phyloP scores from a whole-genome alignment of 768 basidiomycete species.

The Tricholoma terreum region DNA sequence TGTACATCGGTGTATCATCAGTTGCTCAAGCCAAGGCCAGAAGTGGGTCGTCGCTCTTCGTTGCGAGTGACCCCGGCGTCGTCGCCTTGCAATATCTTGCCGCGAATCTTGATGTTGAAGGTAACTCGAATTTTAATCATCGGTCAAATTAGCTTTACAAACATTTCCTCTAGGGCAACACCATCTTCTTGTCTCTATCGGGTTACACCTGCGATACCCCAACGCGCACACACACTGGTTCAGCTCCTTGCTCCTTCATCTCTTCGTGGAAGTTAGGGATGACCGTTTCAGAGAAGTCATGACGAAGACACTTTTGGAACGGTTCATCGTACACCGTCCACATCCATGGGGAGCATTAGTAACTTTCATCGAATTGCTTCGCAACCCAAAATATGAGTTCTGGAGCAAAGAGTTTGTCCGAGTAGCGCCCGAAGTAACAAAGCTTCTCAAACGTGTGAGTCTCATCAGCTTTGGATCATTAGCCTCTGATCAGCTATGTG shows the following conservation, averaged over 20 bases:
- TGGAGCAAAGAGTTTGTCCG: slow-evolving; percentile 87
- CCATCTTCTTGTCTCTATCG: slow-evolving; percentile 88
- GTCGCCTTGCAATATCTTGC: slow-evolving; percentile 81
- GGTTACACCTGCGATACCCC: slow-evolving; percentile 94
- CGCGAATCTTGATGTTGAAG: slow-evolving; percentile 85
- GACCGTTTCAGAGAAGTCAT: slow-evolving; percentile 79
- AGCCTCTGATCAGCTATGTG: slow-evolving; percentile 4
- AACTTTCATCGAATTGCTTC: slow-evolving; percentile 90
- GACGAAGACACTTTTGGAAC: slow-evolving; percentile 88
- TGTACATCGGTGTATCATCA: slow-evolving; percentile 94
- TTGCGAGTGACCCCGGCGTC: slow-evolving; percentile 79
- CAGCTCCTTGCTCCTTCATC: slow-evolving; percentile 82
- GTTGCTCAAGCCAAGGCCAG: slow-evolving; percentile 86
- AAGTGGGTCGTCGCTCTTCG: slow-evolving; percentile 79
- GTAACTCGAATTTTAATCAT: slow-evolving; percentile 34
- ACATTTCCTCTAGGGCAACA: slow-evolving; percentile 77
- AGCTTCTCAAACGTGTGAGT: slow-evolving; percentile 81
- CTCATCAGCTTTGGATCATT: slow-evolving; percentile 6
- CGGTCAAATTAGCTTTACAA: background rate
- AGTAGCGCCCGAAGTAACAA: slow-evolving; percentile 80
- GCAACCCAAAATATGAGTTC: slow-evolving; percentile 88
- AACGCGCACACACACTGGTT: slow-evolving; percentile 99
- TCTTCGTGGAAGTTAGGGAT: slow-evolving; percentile 78
- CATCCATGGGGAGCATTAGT: slow-evolving; percentile 96
- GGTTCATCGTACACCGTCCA: slow-evolving; percentile 90